Evolutionary conservation across 441 rosid species (phyloP), one percentile per base, ranked within the genome.

Genomic region (Eutrema salsugineum): DNA sequence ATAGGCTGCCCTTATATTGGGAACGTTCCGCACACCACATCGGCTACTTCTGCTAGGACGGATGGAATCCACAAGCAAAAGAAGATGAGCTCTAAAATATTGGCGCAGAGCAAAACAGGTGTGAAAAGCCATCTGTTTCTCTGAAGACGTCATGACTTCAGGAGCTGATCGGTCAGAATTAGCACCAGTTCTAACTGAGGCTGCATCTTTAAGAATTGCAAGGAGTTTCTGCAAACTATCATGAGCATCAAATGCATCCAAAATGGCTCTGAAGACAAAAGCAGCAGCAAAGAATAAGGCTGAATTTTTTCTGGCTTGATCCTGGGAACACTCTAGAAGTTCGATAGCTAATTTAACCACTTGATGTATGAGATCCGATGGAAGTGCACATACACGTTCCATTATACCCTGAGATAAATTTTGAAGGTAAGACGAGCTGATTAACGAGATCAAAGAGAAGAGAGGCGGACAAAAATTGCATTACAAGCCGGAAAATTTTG

Each of bases 301-400:
- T 11, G 97, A 90, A 75, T 90, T 93, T 83, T 93, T 93, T 78
- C 97, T 81, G 66, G 97, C 94, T 66, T 86, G 97, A 79, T 93
- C 99, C 82, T 88, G 94, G 57, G 87, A 54, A 76, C 93, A 87
- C 61, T 90, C 91, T 59, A 96, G 93, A 81, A 96, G 93, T 82
- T 91, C 94, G 57, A 87, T 79, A 50, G 96, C 98, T 79, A 93
- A 82, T 81, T 84, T 94, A 77, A 93, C 99, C 81, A 96, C 86
- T 79, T 86, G 89, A 77, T 79, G 76, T 64, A 93, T 92, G 70
- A 86, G 83, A 76, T 84, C 97, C 44, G 88, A 78, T 54, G 98
- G 93, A 77, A 96, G 99, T 11, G 98, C 97, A 61, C 98, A 93
- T 24, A 96, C 97, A 44, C 98, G 98, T 76, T 96, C 98, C 98